Base-by-base conservation (phyloP, 2,329 filamentous ascomycete genomes). In the Arthrobotrys conoides region DNA sequence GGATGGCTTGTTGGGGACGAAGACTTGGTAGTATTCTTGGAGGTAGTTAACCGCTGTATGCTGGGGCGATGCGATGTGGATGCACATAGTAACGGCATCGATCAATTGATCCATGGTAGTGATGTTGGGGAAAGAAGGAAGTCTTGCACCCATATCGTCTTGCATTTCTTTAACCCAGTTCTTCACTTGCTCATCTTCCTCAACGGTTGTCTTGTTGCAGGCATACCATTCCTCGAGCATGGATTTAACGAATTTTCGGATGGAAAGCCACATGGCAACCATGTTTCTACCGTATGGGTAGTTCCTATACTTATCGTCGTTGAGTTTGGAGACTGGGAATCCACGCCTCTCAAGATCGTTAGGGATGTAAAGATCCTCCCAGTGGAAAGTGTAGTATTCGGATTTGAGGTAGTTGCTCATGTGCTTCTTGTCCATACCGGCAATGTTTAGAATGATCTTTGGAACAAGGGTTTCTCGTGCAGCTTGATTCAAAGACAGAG, bases 31-130 rank as follows among this genome's bases (percentile, higher is more conserved):
- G 82, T 86, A 88, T 78, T 86, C 85, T 79, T 88, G 87, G 0
- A 88, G 83, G 80, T 88, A 88, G 82, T 88, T 88, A 79, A 88
- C 84, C 3, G 87, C 85, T 3, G 84, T 87, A 81, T 88, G 87
- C 78, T 86, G 86, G 0, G 87, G 86, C 1, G 86, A 84, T 5
- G 87, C 87, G 57, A 87, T 86, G 82, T 88, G 87, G 76, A 88
- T 87, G 82, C 86, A 87, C 87, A 88, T 88, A 24, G 86, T 87
- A 20, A 87, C 82, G 1, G 85, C 86, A 80, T 88, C 86, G 46
- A 84, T 82, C 0, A 88, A 83, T 18, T 55, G 24, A 55, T 55
- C 86, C 36, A 55, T 22, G 10, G 33, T 81, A 82, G 77, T 36
- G 14, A 88, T 84, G 9, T 57, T 51, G 0, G 87, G 86, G 82